Percentiles rank a stretch among this genome's conserved stretches.
These are phyloP conservation scores for Suhomyces chickasaworum DNA, from an alignment of 1,139 yeast species.

Conservation along the genomic window DNA sequence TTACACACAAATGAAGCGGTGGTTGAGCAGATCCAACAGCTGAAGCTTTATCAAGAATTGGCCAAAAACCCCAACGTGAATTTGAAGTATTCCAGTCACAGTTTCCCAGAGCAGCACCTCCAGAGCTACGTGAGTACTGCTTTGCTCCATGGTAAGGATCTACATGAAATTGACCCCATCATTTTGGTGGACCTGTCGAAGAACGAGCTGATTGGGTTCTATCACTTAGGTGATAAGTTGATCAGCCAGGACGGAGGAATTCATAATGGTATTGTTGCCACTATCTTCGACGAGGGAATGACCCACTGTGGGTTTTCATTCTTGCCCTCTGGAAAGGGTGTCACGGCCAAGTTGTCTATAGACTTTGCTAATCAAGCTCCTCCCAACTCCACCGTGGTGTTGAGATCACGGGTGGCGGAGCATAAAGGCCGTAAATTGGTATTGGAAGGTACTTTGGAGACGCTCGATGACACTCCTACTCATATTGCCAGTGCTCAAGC, in stretches of 20 bases:
- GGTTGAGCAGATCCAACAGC: slow-evolving; percentile 32
- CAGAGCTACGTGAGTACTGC: slow-evolving; percentile 68
- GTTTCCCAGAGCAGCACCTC: slow-evolving; percentile 64
- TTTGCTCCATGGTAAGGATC: slow-evolving; percentile 59
- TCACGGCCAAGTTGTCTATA: slow-evolving; percentile 76
- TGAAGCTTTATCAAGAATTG: slow-evolving; percentile 35
- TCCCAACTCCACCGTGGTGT: slow-evolving; percentile 65
- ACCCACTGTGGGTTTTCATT: slow-evolving; percentile 85
- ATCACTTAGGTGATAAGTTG: slow-evolving; percentile 68
- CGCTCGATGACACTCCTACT: slow-evolving; percentile 35
- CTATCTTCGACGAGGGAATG: slow-evolving; percentile 82
- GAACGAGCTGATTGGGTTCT: slow-evolving; percentile 59
- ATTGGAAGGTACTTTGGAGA: slow-evolving; percentile 63
- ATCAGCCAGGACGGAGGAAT: slow-evolving; percentile 72
- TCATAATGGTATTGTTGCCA: slow-evolving; percentile 85
- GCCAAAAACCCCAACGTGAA: slow-evolving; percentile 27
- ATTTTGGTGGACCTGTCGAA: slow-evolving; percentile 43
- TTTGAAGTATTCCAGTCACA: slow-evolving; percentile 37
- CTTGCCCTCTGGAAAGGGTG: slow-evolving; percentile 87
- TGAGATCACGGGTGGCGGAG: slow-evolving; percentile 68
- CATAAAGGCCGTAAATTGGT: slow-evolving; percentile 79
- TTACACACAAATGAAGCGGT: slow-evolving; percentile 34
- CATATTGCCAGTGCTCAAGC: slow-evolving; percentile 61
- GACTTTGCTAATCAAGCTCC: slow-evolving; percentile 67
- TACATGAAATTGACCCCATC: slow-evolving; percentile 69